Evolutionary conservation across 2,329 filamentous ascomycete genomes (phyloP), one percentile per base, ranked within the genome.

Genomic region (Aspergillus calidoustus): DNA sequence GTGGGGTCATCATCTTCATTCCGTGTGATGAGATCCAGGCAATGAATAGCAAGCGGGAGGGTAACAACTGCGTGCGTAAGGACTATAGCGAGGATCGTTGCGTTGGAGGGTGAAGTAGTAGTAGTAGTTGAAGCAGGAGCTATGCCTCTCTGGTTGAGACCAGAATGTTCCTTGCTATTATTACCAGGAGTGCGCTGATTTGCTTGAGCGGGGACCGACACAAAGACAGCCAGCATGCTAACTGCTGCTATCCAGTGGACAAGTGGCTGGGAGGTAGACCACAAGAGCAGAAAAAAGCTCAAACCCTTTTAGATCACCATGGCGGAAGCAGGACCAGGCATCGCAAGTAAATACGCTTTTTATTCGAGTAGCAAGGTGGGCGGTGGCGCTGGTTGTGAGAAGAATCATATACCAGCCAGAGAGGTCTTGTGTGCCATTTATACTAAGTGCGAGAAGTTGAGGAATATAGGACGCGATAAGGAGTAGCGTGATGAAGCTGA

Each of bases 211-310:
- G 6, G 43, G 6, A 46, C 22, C 22, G 43, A 46, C 43, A 46
- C 31, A 28, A 38, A 54, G 30, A 54, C 13, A 17, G n/a, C 51
- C n/a, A 54, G 51, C 11, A 54, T 3, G 28, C 4, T 54, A 5
- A 54, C 22, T 7, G 51, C 51, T 54, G 51, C 51, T 4, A 30
- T 30, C 51, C 51, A 54, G 15, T 54, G 28, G n/a, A 54, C 38
- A 41, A 54, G 22, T 28, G 51, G 28, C 28, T 54, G 51, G 51
- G 31, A 54, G 51, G 51, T 34, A 41, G 30, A 54, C 30, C 9
- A 54, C 28, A 3, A 31, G 51, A 28, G 51, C 23, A 7, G 51
- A 54, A 41, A 54, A 41, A 9, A 30, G 28, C 3, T 22, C 3
- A 41, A 54, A 54, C 11, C 51, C 51, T 22, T 52, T 54, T 41